Evolutionary conservation across 257 asterid genomes (phyloP), one percentile per base, ranked within the genome.

Genomic region (Craterostigma plantagineum): DNA sequence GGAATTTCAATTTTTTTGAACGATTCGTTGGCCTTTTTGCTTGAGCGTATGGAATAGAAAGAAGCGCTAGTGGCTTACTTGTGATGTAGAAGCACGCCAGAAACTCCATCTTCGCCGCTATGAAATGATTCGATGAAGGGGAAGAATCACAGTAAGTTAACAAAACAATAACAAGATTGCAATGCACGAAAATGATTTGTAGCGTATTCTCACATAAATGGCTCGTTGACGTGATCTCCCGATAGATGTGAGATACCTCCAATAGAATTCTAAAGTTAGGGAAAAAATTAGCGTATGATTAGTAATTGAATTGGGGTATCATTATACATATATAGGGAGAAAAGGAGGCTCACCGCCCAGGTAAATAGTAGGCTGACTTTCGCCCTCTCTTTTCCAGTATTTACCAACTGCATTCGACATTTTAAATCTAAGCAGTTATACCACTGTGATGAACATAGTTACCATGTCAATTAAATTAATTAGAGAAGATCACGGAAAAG

Each of bases 21-120:
- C 3, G 4, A 36, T 12, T 9, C 40, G 8, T 36, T 4, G 40
- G 40, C 4, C 40, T 36, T 6, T 92, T 6, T 6, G 30, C 6
- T 23, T 79, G 69, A 46, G 99, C 83, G 56, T 90, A 83, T 95
- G 83, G 30, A 23, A 6, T 23, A 23, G 30, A 23, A 23, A n/a
- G 6, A 6, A 2, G 30, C 30, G 30, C 4, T 52, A 73, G 67
- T 71, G 66, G 80, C 96, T 90, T 90, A 79, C 99, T 75, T 83
- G 99, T 90, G 99, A 75, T 90, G 90, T 62, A 90, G 92, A 55
- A 80, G 82, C 57, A 90, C 92, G 38, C 99, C 99, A 16, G 96
- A 77, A 60, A 90, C 96, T 75, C 99, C 96, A 60, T 90, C 96
- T 75, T 77, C 99, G 35, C 73, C 90, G 36, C 99, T 90, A 56